These are phyloP conservation scores for Setomelanomma holmii DNA, from an alignment of 2,329 filamentous ascomycete genomes.

Conservation along the genomic window DNA sequence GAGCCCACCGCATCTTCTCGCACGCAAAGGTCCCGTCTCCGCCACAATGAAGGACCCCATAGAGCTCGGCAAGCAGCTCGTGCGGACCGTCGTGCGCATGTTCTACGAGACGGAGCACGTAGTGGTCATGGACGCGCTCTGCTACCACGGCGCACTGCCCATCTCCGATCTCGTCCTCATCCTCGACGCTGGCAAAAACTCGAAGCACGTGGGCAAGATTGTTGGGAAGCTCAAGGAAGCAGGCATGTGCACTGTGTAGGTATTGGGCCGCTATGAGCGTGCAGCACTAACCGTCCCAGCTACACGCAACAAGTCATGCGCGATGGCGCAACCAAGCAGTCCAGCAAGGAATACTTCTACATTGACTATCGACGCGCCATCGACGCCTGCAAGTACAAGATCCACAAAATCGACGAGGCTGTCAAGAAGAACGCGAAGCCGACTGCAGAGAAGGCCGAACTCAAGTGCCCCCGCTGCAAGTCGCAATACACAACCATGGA, in stretches of 20 bases:
- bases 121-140: slow-evolving; percentile 79
- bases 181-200: slow-evolving; percentile 76
- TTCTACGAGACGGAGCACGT: slow-evolving; percentile 89
- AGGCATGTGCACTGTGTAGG: slow-evolving; percentile 81
- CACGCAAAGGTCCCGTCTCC: background rate
- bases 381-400: slow-evolving; percentile 94
- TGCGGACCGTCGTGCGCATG: slow-evolving; percentile 83
- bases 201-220: slow-evolving; percentile 89
- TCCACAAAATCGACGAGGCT: slow-evolving; percentile 85
- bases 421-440: slow-evolving; percentile 85
- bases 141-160: slow-evolving; percentile 78
- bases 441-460: slow-evolving; percentile 86
- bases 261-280: slow-evolving; percentile 16
- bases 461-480: slow-evolving; percentile 81
- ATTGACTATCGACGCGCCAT: slow-evolving; percentile 94
- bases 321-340: slow-evolving; percentile 80
- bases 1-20: background rate
- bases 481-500: slow-evolving; percentile 90
- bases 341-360: slow-evolving; percentile 93
- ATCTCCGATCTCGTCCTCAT: slow-evolving; percentile 88
- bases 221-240: slow-evolving; percentile 86
- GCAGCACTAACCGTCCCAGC: slow-evolving; percentile 49
- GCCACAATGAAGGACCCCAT: slow-evolving; percentile 56
- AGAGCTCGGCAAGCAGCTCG: slow-evolving; percentile 76
- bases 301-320: slow-evolving; percentile 78